Conservation (phyloP, 1,284 basidiomycete genomes). For the Marasmius sp. region DNA sequence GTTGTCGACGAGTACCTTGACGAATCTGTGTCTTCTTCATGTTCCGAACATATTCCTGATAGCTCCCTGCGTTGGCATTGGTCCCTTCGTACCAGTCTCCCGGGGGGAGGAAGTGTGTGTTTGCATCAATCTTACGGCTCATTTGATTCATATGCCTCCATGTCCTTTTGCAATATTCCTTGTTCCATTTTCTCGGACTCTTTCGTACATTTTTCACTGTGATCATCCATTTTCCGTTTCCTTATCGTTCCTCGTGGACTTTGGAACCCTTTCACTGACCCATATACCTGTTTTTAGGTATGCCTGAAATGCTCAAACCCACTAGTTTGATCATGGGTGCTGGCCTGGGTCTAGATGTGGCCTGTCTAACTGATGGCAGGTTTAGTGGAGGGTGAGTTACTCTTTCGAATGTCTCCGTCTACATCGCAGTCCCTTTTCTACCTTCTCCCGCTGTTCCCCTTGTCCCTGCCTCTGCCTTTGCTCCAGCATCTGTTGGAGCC, state of each 20-base stretch:
- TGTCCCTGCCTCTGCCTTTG: neutral
- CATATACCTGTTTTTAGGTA: slow-evolving; percentile 47
- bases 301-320: slow-evolving; percentile 95
- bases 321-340: slow-evolving; percentile 92
- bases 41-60: no score
- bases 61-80: no score
- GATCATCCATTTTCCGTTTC: neutral
- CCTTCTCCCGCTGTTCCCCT: neutral
- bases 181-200: neutral
- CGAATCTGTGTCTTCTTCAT: no score
- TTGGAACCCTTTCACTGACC: neutral
- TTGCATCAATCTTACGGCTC: no score
- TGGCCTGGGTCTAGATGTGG: slow-evolving; percentile 87
- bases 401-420: slow-evolving; percentile 14
- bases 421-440: neutral
- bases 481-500: no score
- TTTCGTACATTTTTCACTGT: neutral
- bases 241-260: neutral
- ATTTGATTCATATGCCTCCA: no score
- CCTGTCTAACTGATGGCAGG: slow-evolving; percentile 90
- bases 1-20: no score
- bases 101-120: no score
- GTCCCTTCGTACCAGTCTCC: no score
- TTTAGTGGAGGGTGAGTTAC: slow-evolving; percentile 85
- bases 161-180: no score